Evolutionary conservation across 768 basidiomycete species (phyloP).

Genomic region (Trichaptum fuscoviolaceum): DNA sequence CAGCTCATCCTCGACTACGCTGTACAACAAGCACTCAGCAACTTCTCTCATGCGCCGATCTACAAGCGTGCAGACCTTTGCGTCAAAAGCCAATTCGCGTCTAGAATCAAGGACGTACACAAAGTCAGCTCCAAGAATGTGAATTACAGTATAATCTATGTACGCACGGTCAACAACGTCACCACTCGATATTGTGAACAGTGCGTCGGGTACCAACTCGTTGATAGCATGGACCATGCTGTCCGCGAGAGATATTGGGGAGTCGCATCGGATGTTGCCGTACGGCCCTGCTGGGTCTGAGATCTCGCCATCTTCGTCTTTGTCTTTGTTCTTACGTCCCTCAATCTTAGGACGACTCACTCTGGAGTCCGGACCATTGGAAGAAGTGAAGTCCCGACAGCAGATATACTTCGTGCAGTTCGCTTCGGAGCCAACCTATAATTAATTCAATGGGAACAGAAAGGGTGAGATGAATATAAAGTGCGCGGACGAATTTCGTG

Average conservation of each 20-base stretch:
- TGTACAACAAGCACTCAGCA: background rate
- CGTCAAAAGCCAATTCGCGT: constrained; percentile 45
- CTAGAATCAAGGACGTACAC: constrained; percentile 21
- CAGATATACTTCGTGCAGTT: constrained; percentile 61
- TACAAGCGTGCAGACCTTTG: constrained; percentile 28
- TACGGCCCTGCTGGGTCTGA: constrained; percentile 41
- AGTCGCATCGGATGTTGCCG: constrained; percentile 49
- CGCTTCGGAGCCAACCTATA: constrained; percentile 45
- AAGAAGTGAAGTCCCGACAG: constrained; percentile 45
- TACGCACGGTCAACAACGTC: constrained; percentile 54
- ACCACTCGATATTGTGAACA: constrained; percentile 59
- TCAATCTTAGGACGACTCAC: background rate
- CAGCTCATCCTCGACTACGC: background rate
- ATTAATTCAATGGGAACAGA: background rate
- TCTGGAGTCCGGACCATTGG: constrained; percentile 22
- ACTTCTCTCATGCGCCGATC: background rate
- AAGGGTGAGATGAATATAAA: background rate
- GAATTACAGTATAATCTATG: background rate
- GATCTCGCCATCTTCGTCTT: background rate
- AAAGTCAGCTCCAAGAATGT: background rate
- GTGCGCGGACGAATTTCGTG: constrained; percentile 4
- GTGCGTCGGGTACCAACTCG: constrained; percentile 19
- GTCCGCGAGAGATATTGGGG: constrained; percentile 41
- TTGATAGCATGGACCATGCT: constrained; percentile 45
- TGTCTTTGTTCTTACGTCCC: background rate